phyloP scores from a whole-genome alignment of 1,284 basidiomycete species.

The Rhodotorula sp. region DNA sequence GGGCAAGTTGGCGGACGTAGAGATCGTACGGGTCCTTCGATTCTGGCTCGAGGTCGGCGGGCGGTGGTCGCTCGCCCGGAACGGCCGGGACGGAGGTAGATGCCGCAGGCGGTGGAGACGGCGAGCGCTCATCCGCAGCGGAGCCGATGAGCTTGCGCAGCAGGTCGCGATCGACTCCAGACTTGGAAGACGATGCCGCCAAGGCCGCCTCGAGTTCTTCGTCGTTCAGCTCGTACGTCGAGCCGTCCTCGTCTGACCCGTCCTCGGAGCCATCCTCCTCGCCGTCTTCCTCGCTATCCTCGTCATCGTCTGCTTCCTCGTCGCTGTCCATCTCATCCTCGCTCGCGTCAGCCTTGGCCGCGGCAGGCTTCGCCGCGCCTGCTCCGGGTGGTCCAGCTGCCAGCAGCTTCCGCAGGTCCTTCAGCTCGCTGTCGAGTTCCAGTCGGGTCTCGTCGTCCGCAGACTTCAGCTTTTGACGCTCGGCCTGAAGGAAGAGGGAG shows the following conservation, averaged over 20 bases:
- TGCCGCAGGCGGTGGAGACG: slow-evolving; percentile 7
- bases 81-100: slow-evolving; percentile 1
- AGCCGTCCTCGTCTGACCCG: slow-evolving; percentile 12
- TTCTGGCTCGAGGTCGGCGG: slow-evolving; percentile 17
- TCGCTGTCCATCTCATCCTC: slow-evolving; percentile 15
- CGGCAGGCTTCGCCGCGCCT: neutral
- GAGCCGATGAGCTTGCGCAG: slow-evolving; percentile 43
- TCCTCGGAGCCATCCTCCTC: slow-evolving; percentile 1
- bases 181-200: slow-evolving; percentile 33
- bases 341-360: neutral
- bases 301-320: slow-evolving; percentile 14
- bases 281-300: slow-evolving; percentile 51
- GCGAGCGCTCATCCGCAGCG: slow-evolving; percentile 19
- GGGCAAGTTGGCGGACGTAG: slow-evolving; percentile 85
- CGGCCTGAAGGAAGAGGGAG: slow-evolving; percentile 56
- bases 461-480: slow-evolving; percentile 82
- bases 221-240: slow-evolving; percentile 34
- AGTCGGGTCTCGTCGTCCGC: slow-evolving; percentile 81
- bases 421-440: slow-evolving; percentile 84
- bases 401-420: slow-evolving; percentile 74
- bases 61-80: slow-evolving; percentile 8
- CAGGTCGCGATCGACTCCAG: slow-evolving; percentile 43
- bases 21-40: slow-evolving; percentile 67
- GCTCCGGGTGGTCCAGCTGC: slow-evolving; percentile 48
- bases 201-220: slow-evolving; percentile 37